Base-by-base conservation (phyloP, 2,329 filamentous ascomycete species). In the Colletotrichum filicis region DNA sequence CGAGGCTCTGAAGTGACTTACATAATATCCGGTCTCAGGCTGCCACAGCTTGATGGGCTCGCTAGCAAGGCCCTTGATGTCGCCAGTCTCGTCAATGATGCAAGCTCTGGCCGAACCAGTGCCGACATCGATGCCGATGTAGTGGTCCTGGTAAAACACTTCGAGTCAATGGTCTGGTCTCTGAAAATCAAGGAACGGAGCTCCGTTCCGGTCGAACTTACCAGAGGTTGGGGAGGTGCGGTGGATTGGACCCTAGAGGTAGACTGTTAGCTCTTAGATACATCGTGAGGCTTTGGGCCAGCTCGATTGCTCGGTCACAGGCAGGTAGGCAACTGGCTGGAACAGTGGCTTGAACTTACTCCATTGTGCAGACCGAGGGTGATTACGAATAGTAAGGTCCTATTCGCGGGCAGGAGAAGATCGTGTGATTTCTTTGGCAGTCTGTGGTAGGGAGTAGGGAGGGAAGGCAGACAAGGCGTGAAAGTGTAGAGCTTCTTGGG, bases 61-160 rank as follows among this genome's bases (percentile, higher is more conserved):
- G 3, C 92, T 91, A 26, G 93, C 92, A 76, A 95, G 82, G 16
- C 89, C 91, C 80, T 92, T 92, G 84, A 99, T 98, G 80, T 98
- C 95, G 66, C 97, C 97, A 53, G 93, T 92, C 74, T 92, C 90
- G 82, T 98, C 94, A 83, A 99, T 98, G 80, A 99, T 95, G 84
- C 97, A 98, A 67, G 97, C 97, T 80, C 97, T 91, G 52, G 96
- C 97, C 81, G 95, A 98, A 68, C 97, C 97, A 24, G 97, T 99
- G 65, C 97, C 97, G 63, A 99, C 96, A 85, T 99, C 97, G 77
- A 99, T 94, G 74, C 96, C 96, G 79, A 98, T 90, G 79, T 89
- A 92, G 78, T 92, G 87, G 74, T 91, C 87, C 83, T 91, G 74
- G 1, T 35, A 5, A 49, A 55, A 57, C n/a, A 37, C 55, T 11